Conservation (phyloP, 495 filamentous ascomycete genomes). For the Daldinia bambusicola region DNA sequence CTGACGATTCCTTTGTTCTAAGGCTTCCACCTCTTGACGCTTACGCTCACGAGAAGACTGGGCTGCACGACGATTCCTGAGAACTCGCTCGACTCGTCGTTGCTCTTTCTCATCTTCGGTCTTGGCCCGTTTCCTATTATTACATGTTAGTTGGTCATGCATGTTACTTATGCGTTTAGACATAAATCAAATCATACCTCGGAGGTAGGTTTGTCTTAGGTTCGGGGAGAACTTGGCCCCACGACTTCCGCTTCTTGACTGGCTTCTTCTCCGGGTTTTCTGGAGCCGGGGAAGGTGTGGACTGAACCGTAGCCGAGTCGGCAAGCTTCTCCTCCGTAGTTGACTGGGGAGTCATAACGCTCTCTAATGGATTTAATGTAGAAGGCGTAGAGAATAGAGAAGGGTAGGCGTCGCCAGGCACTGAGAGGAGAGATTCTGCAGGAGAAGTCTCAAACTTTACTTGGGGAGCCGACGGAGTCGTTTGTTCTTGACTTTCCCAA, state of each 20-base stretch:
- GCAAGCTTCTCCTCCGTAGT: slow-evolving; percentile 42
- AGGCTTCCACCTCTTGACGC: slow-evolving; percentile 88
- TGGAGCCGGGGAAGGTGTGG: slow-evolving; percentile 32
- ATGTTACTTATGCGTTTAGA: neutral
- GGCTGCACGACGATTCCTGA: slow-evolving; percentile 93
- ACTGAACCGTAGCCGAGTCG: slow-evolving; percentile 22
- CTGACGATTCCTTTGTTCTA: slow-evolving; percentile 80
- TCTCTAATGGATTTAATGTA: slow-evolving; percentile 54
- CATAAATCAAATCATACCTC: slow-evolving; percentile 66
- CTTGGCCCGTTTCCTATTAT: slow-evolving; percentile 89
- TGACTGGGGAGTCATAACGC: slow-evolving; percentile 59
- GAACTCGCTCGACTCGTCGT: slow-evolving; percentile 94
- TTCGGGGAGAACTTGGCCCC: slow-evolving; percentile 96
- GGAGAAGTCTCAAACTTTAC: slow-evolving; percentile 62
- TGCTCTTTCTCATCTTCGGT: slow-evolving; percentile 99
- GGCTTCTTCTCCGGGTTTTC: slow-evolving; percentile 73
- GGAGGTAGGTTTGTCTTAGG: slow-evolving; percentile 97
- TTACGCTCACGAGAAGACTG: slow-evolving; percentile 97
- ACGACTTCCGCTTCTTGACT: slow-evolving; percentile 96
- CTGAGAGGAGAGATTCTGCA: slow-evolving; percentile 63
- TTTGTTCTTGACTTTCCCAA: slow-evolving; percentile 49
- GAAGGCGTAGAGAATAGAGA: slow-evolving; percentile 57
- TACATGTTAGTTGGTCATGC: slow-evolving; percentile 14
- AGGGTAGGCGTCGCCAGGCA: slow-evolving; percentile 61
- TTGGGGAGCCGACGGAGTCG: slow-evolving; percentile 50